phyloP scores from a whole-genome alignment of 148 eudicot genomes.

The Rhododendron molle region DNA sequence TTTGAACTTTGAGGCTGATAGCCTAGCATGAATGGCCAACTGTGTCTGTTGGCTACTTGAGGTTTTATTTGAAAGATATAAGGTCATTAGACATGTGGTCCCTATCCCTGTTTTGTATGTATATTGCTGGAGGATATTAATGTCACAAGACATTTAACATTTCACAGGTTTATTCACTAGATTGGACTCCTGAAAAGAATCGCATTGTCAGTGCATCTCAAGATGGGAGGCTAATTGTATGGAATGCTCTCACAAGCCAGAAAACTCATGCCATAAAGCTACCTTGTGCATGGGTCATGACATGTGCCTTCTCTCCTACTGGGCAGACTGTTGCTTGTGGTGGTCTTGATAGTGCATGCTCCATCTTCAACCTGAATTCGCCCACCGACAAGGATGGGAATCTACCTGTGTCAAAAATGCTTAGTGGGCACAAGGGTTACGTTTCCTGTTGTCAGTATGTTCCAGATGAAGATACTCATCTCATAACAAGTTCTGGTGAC shows the following conservation, averaged over 20 bases:
- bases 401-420: conserved; percentile 81
- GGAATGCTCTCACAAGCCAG: conserved; percentile 99
- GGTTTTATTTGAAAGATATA: neutral
- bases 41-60: neutral
- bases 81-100: neutral
- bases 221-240: conserved; percentile 93
- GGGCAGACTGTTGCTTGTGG: conserved; percentile 98
- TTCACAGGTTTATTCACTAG: conserved; percentile 82
- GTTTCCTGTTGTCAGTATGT: conserved; percentile 93
- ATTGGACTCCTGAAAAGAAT: conserved; percentile 92
- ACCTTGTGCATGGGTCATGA: conserved; percentile 99
- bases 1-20: neutral
- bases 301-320: conserved; percentile 92
- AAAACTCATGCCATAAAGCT: conserved; percentile 94
- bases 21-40: neutral
- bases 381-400: conserved; percentile 77
- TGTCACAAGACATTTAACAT: neutral
- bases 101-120: neutral
- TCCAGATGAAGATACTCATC: conserved; percentile 87
- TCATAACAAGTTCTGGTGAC: conserved; percentile 93
- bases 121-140: neutral
- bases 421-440: conserved; percentile 94
- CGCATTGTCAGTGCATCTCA: conserved; percentile 98
- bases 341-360: conserved; percentile 90
- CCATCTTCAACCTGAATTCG: conserved; percentile 83